Conservation (phyloP, 805 yeast species). For the Komagataella populi region DNA sequence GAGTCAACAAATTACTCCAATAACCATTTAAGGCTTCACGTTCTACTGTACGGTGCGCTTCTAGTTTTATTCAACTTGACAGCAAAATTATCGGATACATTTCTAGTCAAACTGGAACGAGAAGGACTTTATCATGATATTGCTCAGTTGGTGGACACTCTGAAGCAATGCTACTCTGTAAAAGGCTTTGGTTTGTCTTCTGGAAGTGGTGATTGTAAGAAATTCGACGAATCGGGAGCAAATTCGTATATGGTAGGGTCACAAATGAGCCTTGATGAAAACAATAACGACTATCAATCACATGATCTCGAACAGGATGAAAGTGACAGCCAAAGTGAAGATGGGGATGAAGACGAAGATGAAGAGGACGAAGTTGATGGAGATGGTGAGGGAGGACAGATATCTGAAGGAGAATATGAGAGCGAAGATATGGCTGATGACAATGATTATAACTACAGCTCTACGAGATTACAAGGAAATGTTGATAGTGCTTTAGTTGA, state of each 20-base stretch:
- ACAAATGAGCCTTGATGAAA: neutral
- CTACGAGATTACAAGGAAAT: neutral
- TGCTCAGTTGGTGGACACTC: constrained; percentile 16
- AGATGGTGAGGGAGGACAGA: constrained; percentile 7
- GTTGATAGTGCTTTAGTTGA: constrained; percentile 9
- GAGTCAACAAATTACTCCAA: constrained; percentile 6
- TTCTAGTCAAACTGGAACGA: constrained; percentile 38
- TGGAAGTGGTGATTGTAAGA: neutral
- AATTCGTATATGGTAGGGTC: neutral
- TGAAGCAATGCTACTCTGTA: constrained; percentile 6
- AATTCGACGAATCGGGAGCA: neutral
- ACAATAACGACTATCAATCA: neutral
- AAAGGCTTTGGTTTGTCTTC: constrained; percentile 1
- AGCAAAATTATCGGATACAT: constrained; percentile 26
- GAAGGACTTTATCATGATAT: constrained; percentile 61
- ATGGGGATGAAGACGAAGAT: constrained; percentile 1
- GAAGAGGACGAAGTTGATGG: constrained; percentile 5
- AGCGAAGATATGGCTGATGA: constrained; percentile 17
- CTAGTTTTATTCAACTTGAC: constrained; percentile 31
- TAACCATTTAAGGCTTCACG: constrained; percentile 18
- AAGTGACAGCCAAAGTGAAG: neutral
- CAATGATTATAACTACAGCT: constrained; percentile 12
- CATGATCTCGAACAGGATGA: constrained; percentile 1
- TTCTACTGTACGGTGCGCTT: constrained; percentile 37
- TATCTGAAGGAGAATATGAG: constrained; percentile 10